Base-by-base conservation (phyloP, 495 filamentous ascomycete species). In the Trichoderma virens region DNA sequence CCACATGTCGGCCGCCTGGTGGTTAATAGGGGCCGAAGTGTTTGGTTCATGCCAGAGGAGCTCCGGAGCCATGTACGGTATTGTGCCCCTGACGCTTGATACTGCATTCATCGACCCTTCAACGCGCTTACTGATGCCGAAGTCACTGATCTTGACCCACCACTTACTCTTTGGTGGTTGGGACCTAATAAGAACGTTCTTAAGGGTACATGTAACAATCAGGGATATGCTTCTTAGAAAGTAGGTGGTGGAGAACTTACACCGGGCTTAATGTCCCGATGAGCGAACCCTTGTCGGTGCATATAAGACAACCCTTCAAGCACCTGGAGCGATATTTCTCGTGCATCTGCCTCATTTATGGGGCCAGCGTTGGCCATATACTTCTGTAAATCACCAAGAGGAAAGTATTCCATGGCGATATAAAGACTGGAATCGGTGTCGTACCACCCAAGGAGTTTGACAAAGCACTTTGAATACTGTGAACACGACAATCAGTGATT, bases 221-320 rank as follows among this genome's bases (percentile, higher is more conserved):
- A 60, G 9, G 20, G 14, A 14, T 35, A 31, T 18, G 2, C 5
- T 31, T 5, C 25, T 9, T 28, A 60, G 20, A 35, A 20, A 18
- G 2, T 32, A 14, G 9, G 27, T 28, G 62, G 43, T 59, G 18
- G 61, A 62, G 63, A 27, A 66, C 74, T 54, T 70, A 79, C 79
- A 30, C 66, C 67, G 14, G 81, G 81, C 66, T 84, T 84, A 3
- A 83, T 51, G 66, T 83, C 82, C 16, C 81, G 65, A 62, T 84
- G 82, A 11, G 74, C 72, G 67, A 78, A 83, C 0, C 68, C 69
- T 45, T 80, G 73, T n/a, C 70, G 61, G 67, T 83, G 82, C 78
- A 84, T 80, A 34, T 77, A 69, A 5, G 61, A 35, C 11, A 83
- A 66, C 1, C 75, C 80, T 54, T 80, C 76, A 0, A 82, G 66